Evolutionary conservation across 2,329 filamentous ascomycete genomes (phyloP).

Genomic region (Beauveria brongniartii): DNA sequence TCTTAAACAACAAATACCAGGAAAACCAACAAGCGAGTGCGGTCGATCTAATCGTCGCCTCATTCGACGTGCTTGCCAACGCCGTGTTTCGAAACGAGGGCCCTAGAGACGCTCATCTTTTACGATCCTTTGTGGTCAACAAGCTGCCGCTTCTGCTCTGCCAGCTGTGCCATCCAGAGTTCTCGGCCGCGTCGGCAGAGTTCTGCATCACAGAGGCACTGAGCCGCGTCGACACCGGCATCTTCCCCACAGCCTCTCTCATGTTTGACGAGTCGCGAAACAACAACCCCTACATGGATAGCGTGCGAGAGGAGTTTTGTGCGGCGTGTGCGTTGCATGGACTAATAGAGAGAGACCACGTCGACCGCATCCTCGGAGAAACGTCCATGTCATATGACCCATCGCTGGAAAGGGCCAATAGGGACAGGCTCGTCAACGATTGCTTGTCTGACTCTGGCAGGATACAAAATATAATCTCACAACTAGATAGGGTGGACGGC

Average conservation of each 20-base stretch:
- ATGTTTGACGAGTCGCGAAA: slow-evolving; percentile 54
- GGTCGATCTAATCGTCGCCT: slow-evolving; percentile 75
- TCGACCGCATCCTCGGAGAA: slow-evolving; percentile 75
- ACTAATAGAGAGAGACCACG: slow-evolving; percentile 69
- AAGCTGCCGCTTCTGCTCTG: slow-evolving; percentile 49
- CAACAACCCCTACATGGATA: slow-evolving; percentile 49
- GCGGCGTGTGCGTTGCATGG: slow-evolving; percentile 85
- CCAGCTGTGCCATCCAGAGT: slow-evolving; percentile 54
- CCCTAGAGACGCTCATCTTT: slow-evolving; percentile 55
- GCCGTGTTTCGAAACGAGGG: slow-evolving; percentile 62
- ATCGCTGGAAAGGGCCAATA: slow-evolving; percentile 63
- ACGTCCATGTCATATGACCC: slow-evolving; percentile 74
- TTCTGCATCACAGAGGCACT: slow-evolving; percentile 65
- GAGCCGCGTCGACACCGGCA: slow-evolving; percentile 71
- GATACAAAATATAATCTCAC: slow-evolving; percentile 66
- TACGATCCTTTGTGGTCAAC: slow-evolving; percentile 80
- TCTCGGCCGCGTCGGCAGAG: slow-evolving; percentile 64
- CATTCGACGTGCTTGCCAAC: slow-evolving; percentile 85
- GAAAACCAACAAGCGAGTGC: slow-evolving; percentile 70
- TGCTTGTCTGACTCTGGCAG: slow-evolving; percentile 70
- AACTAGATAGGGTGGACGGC: slow-evolving; percentile 83
- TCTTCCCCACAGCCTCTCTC: slow-evolving; percentile 54
- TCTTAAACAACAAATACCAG: slow-evolving; percentile 79
- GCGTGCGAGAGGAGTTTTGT: slow-evolving; percentile 64
- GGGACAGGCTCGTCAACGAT: slow-evolving; percentile 69